These are phyloP conservation scores for Aspergillus clavatus DNA, from an alignment of 2,329 filamentous ascomycete species.

Conservation along the genomic window DNA sequence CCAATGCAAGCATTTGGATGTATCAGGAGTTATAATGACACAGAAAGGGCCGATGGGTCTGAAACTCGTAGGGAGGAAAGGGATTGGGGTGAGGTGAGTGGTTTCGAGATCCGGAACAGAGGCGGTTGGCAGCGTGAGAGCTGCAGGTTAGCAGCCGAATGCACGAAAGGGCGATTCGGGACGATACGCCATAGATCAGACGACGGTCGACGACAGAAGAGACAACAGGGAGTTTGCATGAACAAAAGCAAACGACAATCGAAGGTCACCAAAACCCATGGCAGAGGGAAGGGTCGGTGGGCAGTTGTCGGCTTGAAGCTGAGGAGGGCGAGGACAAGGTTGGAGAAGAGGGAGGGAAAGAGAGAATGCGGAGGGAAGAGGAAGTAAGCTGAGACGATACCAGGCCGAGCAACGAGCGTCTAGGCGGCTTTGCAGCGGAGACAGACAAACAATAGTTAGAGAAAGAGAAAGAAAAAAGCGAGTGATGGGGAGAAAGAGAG, in stretches of 20 bases:
- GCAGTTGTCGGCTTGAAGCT: slow-evolving; percentile 5
- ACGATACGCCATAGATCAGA: slow-evolving; percentile 32
- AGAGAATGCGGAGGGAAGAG: slow-evolving; percentile 13
- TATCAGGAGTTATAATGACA: slow-evolving; percentile 3
- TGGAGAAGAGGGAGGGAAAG: slow-evolving; percentile 8
- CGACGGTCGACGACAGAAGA: slow-evolving; percentile 13
- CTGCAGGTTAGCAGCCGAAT: slow-evolving; percentile 38
- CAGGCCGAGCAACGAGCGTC: slow-evolving; percentile 9
- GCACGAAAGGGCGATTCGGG: slow-evolving; percentile 25
- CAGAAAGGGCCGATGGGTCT: slow-evolving; percentile 4
- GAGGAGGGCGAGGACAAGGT: slow-evolving; percentile 6
- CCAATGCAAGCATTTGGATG: slow-evolving; percentile 31
- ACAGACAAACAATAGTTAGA: slow-evolving; percentile 17
- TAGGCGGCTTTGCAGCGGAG: slow-evolving; percentile 14
- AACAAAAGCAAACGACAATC: slow-evolving; percentile 13
- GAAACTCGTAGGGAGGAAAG: slow-evolving; percentile 6
- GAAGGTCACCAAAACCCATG: slow-evolving; percentile 18
- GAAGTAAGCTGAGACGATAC: slow-evolving; percentile 24
- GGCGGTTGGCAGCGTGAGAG: slow-evolving; percentile 34
- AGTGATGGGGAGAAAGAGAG: slow-evolving; percentile 5
- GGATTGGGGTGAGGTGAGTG: slow-evolving; percentile 13
- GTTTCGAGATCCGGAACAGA: slow-evolving; percentile 19
- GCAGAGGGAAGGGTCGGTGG: slow-evolving; percentile 10
- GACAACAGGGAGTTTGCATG: slow-evolving; percentile 14
- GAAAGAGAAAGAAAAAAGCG: slow-evolving; percentile 5